Percentiles rank a stretch among this genome's conserved stretches.
These are phyloP conservation scores for Linnemannia schmuckeri DNA, from an alignment of 192 early-diverging fungal genomes.

Conservation along the genomic window DNA sequence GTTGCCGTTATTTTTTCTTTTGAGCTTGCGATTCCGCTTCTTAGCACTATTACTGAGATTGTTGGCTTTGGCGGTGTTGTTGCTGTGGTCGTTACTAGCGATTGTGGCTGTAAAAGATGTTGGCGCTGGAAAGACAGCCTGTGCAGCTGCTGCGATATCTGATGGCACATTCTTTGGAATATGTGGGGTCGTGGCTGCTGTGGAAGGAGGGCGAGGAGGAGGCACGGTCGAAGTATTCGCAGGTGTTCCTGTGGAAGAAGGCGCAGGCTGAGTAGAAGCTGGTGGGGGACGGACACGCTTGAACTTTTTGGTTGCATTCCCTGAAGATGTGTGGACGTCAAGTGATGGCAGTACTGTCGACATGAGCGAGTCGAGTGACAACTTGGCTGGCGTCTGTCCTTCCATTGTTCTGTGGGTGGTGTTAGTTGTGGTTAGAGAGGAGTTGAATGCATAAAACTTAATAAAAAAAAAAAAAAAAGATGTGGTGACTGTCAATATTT, in stretches of 20 bases:
- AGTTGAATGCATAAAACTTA: not conserved
- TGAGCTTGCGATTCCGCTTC: not conserved
- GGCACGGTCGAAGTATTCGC: not conserved
- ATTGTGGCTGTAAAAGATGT: not conserved
- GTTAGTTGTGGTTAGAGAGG: not conserved
- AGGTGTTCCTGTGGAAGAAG: not conserved
- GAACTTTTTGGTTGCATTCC: conserved; percentile 31
- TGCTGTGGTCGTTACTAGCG: not conserved
- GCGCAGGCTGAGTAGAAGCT: conserved; percentile 4
- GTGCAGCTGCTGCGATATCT: conserved; percentile 20
- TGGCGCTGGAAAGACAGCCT: not conserved
- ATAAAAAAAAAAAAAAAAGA: conserved; percentile 16
- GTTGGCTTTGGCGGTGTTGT: not conserved
- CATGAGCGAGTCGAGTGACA: conserved; percentile 44
- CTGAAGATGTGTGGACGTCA: not conserved
- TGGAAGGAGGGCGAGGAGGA: not conserved
- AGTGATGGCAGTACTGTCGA: conserved; percentile 30
- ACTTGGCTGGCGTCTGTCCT: conserved; percentile 16
- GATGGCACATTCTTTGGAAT: conserved; percentile 1
- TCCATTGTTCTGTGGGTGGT: not conserved
- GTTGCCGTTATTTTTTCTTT: not conserved
- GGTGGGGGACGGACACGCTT: conserved; percentile 26
- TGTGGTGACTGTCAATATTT: not conserved
- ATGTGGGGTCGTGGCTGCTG: not conserved
- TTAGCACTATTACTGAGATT: not conserved